A percentile compares a stretch with the other conserved stretches of the same genome.
phyloP scores from a whole-genome alignment of 2,329 filamentous ascomycete species.

The Alternaria sp. region DNA sequence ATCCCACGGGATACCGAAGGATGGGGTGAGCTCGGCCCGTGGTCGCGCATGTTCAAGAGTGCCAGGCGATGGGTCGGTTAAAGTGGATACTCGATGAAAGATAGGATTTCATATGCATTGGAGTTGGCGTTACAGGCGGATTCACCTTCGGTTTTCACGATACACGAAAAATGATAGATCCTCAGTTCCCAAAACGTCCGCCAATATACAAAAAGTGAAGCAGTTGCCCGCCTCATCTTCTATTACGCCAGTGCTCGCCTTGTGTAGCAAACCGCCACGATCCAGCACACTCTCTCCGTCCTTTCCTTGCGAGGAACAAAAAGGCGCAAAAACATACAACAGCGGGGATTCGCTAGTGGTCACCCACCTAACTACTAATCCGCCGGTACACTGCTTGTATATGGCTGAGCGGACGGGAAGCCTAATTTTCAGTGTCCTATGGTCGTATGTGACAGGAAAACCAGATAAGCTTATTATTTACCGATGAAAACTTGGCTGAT shows the following conservation, averaged over 20 bases:
- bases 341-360: not conserved
- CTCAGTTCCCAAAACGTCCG: not conserved
- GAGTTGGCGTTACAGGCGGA: constrained; percentile 5
- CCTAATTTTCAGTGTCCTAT: not conserved
- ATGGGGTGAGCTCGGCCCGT: constrained; percentile 86
- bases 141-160: constrained; percentile 4
- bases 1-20: constrained; percentile 69
- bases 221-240: not conserved
- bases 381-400: not conserved
- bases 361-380: not conserved
- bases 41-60: constrained; percentile 86
- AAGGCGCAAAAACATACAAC: not conserved
- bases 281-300: not conserved
- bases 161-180: constrained; percentile 11
- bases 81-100: not conserved
- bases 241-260: not conserved
- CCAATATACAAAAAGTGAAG: not conserved
- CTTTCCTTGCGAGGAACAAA: not conserved
- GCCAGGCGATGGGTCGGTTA: constrained; percentile 86
- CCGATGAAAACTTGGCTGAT: too few relatives aligned
- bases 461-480: too few relatives aligned
- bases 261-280: not conserved
- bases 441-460: not conserved
- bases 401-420: not conserved
- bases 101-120: not conserved